Evolutionary conservation across 2,329 filamentous ascomycete species (phyloP).

Genomic region (Knoxdaviesia capensis): DNA sequence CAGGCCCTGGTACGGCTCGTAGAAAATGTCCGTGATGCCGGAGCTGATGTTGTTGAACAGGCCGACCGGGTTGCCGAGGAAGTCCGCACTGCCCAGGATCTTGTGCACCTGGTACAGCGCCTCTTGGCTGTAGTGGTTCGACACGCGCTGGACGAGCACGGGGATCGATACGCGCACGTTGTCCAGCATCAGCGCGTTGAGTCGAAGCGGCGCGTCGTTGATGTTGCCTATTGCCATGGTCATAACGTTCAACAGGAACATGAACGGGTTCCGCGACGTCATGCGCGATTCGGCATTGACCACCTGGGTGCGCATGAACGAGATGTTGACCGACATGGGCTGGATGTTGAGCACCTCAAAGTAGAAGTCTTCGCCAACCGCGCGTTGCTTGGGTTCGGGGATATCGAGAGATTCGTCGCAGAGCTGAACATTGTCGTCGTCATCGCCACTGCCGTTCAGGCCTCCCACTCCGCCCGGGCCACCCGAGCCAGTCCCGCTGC

Average conservation of each 20-base stretch:
- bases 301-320: slow-evolving; percentile 88
- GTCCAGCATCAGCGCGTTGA: slow-evolving; percentile 87
- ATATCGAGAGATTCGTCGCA: slow-evolving; percentile 84
- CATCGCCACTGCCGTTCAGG: slow-evolving; percentile 28
- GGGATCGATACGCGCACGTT: slow-evolving; percentile 82
- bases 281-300: slow-evolving; percentile 93
- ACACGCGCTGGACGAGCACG: slow-evolving; percentile 67
- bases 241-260: slow-evolving; percentile 97
- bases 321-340: slow-evolving; percentile 93
- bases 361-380: slow-evolving; percentile 85
- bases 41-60: slow-evolving; percentile 97
- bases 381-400: slow-evolving; percentile 70
- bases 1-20: slow-evolving; percentile 94
- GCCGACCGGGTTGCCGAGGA: slow-evolving; percentile 91
- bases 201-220: slow-evolving; percentile 85
- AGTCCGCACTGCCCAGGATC: slow-evolving; percentile 90
- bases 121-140: slow-evolving; percentile 92
- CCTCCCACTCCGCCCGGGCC: neutral
- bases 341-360: slow-evolving; percentile 95
- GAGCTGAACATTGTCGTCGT: slow-evolving; percentile 59
- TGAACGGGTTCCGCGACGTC: slow-evolving; percentile 76
- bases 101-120: slow-evolving; percentile 92
- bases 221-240: slow-evolving; percentile 99
- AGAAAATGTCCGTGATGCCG: slow-evolving; percentile 94
- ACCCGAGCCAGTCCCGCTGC: neutral